Conservation (phyloP, 768 basidiomycete genomes). For the Agrocybe chaxingu region DNA sequence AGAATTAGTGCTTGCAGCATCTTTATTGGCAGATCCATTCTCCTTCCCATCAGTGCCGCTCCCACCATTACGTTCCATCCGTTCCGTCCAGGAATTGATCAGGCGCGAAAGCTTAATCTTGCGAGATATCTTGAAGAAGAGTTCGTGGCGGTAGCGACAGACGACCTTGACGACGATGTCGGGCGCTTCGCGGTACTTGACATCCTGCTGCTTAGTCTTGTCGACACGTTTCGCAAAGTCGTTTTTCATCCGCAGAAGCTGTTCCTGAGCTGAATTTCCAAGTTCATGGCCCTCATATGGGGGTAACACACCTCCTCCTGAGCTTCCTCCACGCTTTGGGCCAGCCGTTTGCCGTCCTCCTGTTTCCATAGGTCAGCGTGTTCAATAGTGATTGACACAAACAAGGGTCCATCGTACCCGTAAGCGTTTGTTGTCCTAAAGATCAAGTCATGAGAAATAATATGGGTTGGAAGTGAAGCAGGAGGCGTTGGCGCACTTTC, state of each 20-base stretch:
- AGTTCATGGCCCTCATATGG: neutral
- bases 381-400: conserved; percentile 3
- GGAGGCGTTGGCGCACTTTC: conserved; percentile 53
- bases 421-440: conserved; percentile 84
- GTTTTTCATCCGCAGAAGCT: conserved; percentile 80
- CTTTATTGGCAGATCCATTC: conserved; percentile 51
- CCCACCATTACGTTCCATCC: conserved; percentile 69
- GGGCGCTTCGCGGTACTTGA: conserved; percentile 82
- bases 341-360: conserved; percentile 84
- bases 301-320: conserved; percentile 68
- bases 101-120: conserved; percentile 83
- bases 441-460: conserved; percentile 11
- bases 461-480: conserved; percentile 6
- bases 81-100: conserved; percentile 85
- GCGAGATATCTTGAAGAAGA: conserved; percentile 91
- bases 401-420: conserved; percentile 47
- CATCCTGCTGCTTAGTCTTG: conserved; percentile 73
- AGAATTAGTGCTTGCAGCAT: conserved; percentile 44
- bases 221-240: conserved; percentile 80
- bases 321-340: conserved; percentile 79
- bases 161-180: conserved; percentile 88
- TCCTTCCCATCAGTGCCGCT: conserved; percentile 36
- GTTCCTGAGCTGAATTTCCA: neutral
- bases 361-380: conserved; percentile 27
- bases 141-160: conserved; percentile 85